Evolutionary conservation across 2,329 filamentous ascomycete genomes (phyloP), one percentile per base, ranked within the genome.

Genomic region (Zymoseptoria ardabiliae): DNA sequence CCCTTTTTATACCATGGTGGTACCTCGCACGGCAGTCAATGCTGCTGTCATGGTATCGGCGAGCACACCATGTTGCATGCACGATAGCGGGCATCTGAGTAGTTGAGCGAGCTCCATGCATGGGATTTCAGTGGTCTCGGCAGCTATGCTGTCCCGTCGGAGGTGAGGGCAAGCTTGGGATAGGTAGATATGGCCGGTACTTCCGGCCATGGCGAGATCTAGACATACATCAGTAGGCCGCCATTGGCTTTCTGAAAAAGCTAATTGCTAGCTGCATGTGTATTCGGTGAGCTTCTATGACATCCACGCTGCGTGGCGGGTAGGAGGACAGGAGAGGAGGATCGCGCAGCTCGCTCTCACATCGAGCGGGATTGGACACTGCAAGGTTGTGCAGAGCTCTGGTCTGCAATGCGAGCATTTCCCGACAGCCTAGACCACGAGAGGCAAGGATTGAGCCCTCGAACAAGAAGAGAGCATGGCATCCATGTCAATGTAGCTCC

Each of bases 221-320:
- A 65, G 63, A 66, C 64, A 61, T 51, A 58, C 56, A 53, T 61
- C 52, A 53, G 59, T 49, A 41, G 56, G 54, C 59, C 60, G 65
- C 68, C 65, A 71, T 71, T 71, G 70, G 69, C 63, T 60, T 69
- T 63, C 56, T 45, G 49, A 35, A 45, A 68, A 67, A 69, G 68
- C 69, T 72, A 72, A 64, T 57, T 41, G 61, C 62, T 71, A 72
- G 69, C 67, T 71, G 67, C 68, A 72, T 68, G 63, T 54, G 57
- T 57, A 60, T 64, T 59, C 61, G 61, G 63, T 57, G 56, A 61
- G 56, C 54, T 58, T 52, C 60, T 55, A 41, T 58, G 52, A 57
- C 58, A 58, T 60, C 62, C 53, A 57, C 58, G 61, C 67, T 61
- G 64, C 48, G 56, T 60, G 62, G 67, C 65, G 67, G 67, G 67